Percentiles rank a stretch among this genome's conserved stretches.
phyloP scores from a whole-genome alignment of 495 filamentous ascomycete genomes.

The Bryoglossum gracile region DNA sequence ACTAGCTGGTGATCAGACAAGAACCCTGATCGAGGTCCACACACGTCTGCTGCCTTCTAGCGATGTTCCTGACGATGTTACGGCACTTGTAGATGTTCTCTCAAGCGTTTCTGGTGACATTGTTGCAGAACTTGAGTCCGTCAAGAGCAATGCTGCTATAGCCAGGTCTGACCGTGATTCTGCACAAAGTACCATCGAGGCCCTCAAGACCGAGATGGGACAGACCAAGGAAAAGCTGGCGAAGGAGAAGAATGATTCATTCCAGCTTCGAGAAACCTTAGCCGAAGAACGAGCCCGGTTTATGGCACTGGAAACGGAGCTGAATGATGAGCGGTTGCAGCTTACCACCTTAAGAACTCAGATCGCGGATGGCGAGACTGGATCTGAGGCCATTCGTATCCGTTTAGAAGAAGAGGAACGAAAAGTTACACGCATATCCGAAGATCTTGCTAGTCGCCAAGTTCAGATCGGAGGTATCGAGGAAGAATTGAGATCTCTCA shows the following conservation, averaged over 20 bases:
- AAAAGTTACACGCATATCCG: slow-evolving; percentile 50
- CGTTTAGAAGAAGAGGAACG: slow-evolving; percentile 62
- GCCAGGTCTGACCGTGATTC: slow-evolving; percentile 39
- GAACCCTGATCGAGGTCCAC: slow-evolving; percentile 55
- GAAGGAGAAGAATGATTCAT: slow-evolving; percentile 32
- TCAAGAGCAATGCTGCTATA: slow-evolving; percentile 37
- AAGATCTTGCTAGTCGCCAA: slow-evolving; percentile 58
- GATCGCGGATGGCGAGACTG: slow-evolving; percentile 71
- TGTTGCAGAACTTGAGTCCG: slow-evolving; percentile 34
- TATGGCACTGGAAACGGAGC: slow-evolving; percentile 50
- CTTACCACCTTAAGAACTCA: slow-evolving; percentile 56
- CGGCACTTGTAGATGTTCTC: slow-evolving; percentile 54
- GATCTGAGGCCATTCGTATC: slow-evolving; percentile 66
- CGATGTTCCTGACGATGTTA: slow-evolving; percentile 47
- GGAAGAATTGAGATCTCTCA: slow-evolving; percentile 54
- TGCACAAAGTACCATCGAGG: slow-evolving; percentile 28
- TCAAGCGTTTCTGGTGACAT: slow-evolving; percentile 54
- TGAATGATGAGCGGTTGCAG: slow-evolving; percentile 58
- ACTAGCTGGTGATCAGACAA: slow-evolving; percentile 39
- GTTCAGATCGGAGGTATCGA: slow-evolving; percentile 59
- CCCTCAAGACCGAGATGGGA: slow-evolving; percentile 35
- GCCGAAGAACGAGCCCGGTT: slow-evolving; percentile 53
- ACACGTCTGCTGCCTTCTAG: slow-evolving; percentile 51
- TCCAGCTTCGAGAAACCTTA: slow-evolving; percentile 41
- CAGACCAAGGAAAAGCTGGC: slow-evolving; percentile 42